Conservation (phyloP, 2,329 filamentous ascomycete genomes). For the Verticillium albo-atrum region DNA sequence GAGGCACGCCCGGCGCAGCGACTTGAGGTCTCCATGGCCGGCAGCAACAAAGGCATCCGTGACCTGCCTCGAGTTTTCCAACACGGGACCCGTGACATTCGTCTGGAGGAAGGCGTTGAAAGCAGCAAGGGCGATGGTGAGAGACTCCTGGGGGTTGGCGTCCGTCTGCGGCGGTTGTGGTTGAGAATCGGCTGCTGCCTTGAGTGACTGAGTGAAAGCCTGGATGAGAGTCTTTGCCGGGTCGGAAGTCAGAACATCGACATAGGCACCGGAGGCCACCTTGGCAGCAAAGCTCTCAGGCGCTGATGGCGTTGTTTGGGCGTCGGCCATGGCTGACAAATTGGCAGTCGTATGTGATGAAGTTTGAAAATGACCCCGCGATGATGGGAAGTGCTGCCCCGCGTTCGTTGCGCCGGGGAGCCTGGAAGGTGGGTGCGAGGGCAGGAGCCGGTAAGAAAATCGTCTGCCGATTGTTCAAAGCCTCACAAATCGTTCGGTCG, state of each 20-base stretch:
- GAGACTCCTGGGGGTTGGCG: neutral
- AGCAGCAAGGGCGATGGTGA: slow-evolving; percentile 61
- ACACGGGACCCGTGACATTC: slow-evolving; percentile 81
- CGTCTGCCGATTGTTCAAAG: neutral
- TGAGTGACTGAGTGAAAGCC: neutral
- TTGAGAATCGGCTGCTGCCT: neutral
- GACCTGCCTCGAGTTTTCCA: slow-evolving; percentile 31
- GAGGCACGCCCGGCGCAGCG: slow-evolving; percentile 53
- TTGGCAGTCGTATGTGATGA: neutral
- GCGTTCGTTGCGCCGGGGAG: neutral
- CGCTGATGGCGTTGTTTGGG: neutral
- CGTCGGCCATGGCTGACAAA: neutral
- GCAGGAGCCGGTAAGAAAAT: neutral
- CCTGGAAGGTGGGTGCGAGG: neutral
- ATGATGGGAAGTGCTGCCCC: neutral
- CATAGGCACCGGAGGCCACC: neutral
- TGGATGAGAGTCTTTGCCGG: neutral
- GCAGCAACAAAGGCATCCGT: slow-evolving; percentile 2
- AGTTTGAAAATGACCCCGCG: neutral
- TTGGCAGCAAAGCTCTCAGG: neutral
- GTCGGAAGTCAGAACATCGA: neutral
- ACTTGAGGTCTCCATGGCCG: slow-evolving; percentile 25
- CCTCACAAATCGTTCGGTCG: neutral
- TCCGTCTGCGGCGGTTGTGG: neutral
- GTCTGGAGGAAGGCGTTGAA: slow-evolving; percentile 79